phyloP scores from a whole-genome alignment of 768 basidiomycete species.

The Mycena alexandri region DNA sequence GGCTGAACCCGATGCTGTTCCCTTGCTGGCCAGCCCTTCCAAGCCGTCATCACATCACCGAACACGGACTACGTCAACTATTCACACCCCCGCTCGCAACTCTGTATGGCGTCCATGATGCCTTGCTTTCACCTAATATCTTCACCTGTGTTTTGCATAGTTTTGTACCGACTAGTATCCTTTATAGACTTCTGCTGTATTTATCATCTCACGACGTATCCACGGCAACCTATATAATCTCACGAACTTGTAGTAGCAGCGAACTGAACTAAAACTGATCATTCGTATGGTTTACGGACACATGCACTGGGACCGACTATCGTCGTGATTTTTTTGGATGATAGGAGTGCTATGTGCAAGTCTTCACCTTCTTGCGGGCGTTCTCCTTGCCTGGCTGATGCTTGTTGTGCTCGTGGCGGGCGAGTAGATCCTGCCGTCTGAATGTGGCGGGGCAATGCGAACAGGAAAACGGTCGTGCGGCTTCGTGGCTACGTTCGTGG shows the following conservation, averaged over 20 bases:
- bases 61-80: slow-evolving; percentile 54
- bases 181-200: slow-evolving; percentile 26
- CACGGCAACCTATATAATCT: slow-evolving; percentile 23
- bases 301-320: slow-evolving; percentile 1
- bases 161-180: slow-evolving; percentile 11
- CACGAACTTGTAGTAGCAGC: slow-evolving; percentile 28
- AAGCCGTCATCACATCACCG: slow-evolving; percentile 59
- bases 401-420: slow-evolving; percentile 71
- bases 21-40: slow-evolving; percentile 57
- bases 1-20: slow-evolving; percentile 69
- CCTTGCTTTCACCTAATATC: slow-evolving; percentile 13
- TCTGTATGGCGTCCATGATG: slow-evolving; percentile 76
- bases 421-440: slow-evolving; percentile 76
- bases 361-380: slow-evolving; percentile 43
- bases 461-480: slow-evolving; percentile 70
- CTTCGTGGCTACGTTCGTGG: slow-evolving; percentile 76
- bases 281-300: slow-evolving; percentile 6
- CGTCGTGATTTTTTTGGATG: background rate
- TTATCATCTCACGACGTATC: slow-evolving; percentile 30
- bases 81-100: slow-evolving; percentile 62
- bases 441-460: slow-evolving; percentile 67
- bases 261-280: slow-evolving; percentile 17
- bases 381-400: slow-evolving; percentile 57
- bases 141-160: slow-evolving; percentile 31
- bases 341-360: background rate